Percentiles rank a stretch among this genome's conserved stretches.
Conservation (phyloP, 2,329 filamentous ascomycete species). For the Paraconiothyrium sp. region DNA sequence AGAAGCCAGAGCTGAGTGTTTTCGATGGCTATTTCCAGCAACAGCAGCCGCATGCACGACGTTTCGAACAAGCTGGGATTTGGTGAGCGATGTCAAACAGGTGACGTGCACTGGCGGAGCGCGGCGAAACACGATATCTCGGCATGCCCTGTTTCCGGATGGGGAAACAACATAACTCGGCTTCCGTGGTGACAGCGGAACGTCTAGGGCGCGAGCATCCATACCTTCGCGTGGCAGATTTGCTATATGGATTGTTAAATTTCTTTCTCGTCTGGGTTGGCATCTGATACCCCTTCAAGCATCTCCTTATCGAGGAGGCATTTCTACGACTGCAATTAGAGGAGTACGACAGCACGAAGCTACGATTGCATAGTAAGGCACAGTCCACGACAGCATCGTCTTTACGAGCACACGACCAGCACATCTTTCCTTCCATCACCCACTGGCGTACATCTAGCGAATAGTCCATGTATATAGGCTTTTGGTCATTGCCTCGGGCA, state of each 20-base stretch:
- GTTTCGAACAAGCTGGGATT: conserved; percentile 17
- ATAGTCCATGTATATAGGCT: background rate
- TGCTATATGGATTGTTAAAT: background rate
- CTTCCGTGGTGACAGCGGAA: background rate
- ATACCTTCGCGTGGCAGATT: conserved; percentile 4
- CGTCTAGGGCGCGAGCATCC: background rate
- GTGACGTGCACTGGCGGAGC: conserved; percentile 14
- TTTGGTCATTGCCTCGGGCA: too few species aligned
- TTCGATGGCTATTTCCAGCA: conserved; percentile 50
- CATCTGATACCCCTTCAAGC: conserved; percentile 44
- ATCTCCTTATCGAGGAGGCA: conserved; percentile 17
- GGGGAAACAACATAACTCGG: conserved; percentile 5
- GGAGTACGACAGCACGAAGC: conserved; percentile 2
- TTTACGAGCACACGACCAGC: background rate
- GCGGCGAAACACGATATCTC: conserved; percentile 25
- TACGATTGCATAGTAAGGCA: conserved; percentile 16
- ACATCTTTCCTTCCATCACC: background rate
- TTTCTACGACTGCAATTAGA: background rate
- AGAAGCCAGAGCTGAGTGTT: conserved; percentile 44
- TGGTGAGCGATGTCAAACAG: conserved; percentile 11
- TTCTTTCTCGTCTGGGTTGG: conserved; percentile 29
- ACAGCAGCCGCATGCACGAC: conserved; percentile 28
- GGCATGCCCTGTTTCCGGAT: conserved; percentile 12
- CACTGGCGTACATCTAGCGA: conserved; percentile 1
- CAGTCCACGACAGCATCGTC: background rate